Percentiles rank a stretch among this genome's conserved stretches.
These are phyloP conservation scores for Plenodomus tracheiphilus DNA, from an alignment of 2,329 filamentous ascomycete genomes.

Conservation along the genomic window DNA sequence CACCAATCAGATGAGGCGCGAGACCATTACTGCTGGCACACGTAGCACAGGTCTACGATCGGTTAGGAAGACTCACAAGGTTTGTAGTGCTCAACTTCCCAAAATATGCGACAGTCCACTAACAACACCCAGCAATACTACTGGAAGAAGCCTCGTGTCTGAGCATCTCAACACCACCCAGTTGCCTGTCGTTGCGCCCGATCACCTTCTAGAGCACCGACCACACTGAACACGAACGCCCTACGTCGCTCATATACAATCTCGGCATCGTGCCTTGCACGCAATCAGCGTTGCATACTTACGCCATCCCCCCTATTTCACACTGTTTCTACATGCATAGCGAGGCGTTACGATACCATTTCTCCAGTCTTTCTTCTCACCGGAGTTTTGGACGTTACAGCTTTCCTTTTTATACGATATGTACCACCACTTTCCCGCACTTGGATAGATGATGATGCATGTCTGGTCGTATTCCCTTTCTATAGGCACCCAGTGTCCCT, in stretches of 20 bases:
- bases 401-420: not conserved
- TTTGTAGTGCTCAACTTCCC: conserved; percentile 50
- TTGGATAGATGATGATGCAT: not conserved
- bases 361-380: not conserved
- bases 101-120: conserved; percentile 5
- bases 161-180: conserved; percentile 3
- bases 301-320: not conserved
- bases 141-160: conserved; percentile 64
- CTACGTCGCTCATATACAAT: not conserved
- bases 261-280: not conserved
- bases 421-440: not conserved
- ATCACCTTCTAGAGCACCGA: not conserved
- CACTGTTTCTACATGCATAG: conserved; percentile 36
- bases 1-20: conserved; percentile 73
- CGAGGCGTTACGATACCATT: conserved; percentile 45
- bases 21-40: conserved; percentile 82
- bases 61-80: conserved; percentile 97
- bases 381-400: not conserved
- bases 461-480: not conserved
- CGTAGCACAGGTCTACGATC: conserved; percentile 85
- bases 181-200: not conserved
- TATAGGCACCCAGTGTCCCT: not conserved
- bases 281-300: not conserved
- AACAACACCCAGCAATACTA: conserved; percentile 64
- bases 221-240: not conserved